Percentiles rank a stretch among this genome's conserved stretches.
Evolutionary conservation across 1,284 basidiomycete genomes (phyloP).

Genomic region (Peniophora sp.): DNA sequence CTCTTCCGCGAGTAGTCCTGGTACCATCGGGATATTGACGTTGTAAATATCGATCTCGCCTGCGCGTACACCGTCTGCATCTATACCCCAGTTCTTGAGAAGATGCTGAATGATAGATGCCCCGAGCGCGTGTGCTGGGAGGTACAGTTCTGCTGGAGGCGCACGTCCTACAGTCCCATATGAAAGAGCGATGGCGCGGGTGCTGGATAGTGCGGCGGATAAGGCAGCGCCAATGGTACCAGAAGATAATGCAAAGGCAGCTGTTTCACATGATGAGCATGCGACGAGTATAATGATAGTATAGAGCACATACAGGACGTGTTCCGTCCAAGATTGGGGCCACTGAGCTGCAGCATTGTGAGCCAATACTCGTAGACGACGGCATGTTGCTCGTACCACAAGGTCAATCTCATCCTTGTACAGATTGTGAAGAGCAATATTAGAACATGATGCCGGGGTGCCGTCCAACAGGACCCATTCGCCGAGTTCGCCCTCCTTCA

Average conservation of each 20-base stretch:
- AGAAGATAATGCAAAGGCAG: slow-evolving; percentile 80
- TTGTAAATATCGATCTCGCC: slow-evolving; percentile 75
- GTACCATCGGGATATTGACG: slow-evolving; percentile 74
- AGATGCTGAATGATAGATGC: slow-evolving; percentile 63
- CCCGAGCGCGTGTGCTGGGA: slow-evolving; percentile 66
- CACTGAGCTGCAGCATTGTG: slow-evolving; percentile 47
- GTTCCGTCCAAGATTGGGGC: slow-evolving; percentile 76
- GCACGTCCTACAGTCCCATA: slow-evolving; percentile 78
- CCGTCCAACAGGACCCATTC: slow-evolving; percentile 88
- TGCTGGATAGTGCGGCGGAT: slow-evolving; percentile 66
- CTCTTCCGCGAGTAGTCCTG: slow-evolving; percentile 44
- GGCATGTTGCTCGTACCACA: slow-evolving; percentile 40
- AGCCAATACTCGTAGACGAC: background rate
- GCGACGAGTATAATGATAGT: background rate
- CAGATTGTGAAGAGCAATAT: slow-evolving; percentile 83
- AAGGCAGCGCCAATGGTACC: slow-evolving; percentile 89
- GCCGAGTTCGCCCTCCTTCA: slow-evolving; percentile 69
- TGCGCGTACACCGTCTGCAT: slow-evolving; percentile 46
- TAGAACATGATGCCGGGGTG: slow-evolving; percentile 86
- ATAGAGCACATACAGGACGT: slow-evolving; percentile 48
- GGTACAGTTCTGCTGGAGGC: slow-evolving; percentile 48
- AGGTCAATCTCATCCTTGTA: slow-evolving; percentile 82
- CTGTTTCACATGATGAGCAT: slow-evolving; percentile 25
- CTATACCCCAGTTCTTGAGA: slow-evolving; percentile 76
- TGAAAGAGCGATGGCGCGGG: slow-evolving; percentile 71